A percentile compares a stretch with the other conserved stretches of the same genome.
Conservation (phyloP, 2,329 filamentous ascomycete species). For the Sclerotinia sclerotiorum region DNA sequence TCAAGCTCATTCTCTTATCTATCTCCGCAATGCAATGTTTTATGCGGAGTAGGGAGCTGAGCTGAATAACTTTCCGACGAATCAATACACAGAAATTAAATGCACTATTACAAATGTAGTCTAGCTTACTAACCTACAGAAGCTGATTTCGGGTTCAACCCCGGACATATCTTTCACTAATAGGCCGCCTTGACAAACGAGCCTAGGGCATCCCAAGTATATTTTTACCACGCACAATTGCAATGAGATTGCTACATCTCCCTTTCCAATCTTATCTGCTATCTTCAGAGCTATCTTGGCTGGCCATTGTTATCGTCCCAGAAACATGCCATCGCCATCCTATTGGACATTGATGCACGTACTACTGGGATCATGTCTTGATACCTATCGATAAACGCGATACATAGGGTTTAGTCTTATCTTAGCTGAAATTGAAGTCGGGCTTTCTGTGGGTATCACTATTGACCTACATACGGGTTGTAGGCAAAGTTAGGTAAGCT, state of each 20-base stretch:
- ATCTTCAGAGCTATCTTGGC: neutral
- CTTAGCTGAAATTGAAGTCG: neutral
- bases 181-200: neutral
- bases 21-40: neutral
- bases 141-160: neutral
- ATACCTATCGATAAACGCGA: constrained; percentile 6
- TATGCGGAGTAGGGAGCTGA: neutral
- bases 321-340: neutral
- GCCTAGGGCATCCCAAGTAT: neutral
- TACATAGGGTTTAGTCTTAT: constrained; percentile 5
- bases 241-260: constrained; percentile 1
- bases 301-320: neutral
- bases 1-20: constrained; percentile 5
- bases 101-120: neutral
- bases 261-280: constrained; percentile 1
- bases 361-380: neutral
- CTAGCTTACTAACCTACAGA: neutral
- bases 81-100: neutral
- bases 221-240: constrained; percentile 12
- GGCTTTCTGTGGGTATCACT: constrained; percentile 1
- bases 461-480: neutral
- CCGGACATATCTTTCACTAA: neutral
- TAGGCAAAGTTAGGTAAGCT: neutral
- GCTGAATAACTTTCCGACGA: neutral
- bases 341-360: neutral